A percentile compares a stretch with the other conserved stretches of the same genome.
Evolutionary conservation across 371 early-diverging fungal genomes (phyloP).

Genomic region (Apophysomyces trapeziformis): DNA sequence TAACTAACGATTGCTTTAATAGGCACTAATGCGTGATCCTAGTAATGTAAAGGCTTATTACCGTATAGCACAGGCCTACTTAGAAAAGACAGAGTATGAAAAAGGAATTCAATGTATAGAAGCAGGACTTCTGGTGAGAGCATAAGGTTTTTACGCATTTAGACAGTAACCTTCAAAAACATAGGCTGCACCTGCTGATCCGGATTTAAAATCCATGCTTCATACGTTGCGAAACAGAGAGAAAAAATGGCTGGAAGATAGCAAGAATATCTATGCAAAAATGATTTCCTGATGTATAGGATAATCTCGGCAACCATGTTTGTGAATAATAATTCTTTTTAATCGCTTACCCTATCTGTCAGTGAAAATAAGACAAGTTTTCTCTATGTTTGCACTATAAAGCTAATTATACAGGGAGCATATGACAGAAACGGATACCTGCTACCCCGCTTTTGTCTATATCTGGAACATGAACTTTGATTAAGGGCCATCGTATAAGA

Average conservation of each 20-base stretch:
- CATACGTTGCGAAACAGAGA: constrained; percentile 18
- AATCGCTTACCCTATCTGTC: no score
- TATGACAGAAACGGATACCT: no score
- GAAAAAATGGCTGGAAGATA: constrained; percentile 12
- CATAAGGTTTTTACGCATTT: background rate
- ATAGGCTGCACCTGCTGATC: constrained; percentile 24
- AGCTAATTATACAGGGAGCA: no score
- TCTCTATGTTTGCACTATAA: no score
- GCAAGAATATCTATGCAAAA: constrained; percentile 34
- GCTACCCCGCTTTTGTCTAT: no score
- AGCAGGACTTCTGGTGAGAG: constrained; percentile 47
- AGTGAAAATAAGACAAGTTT: no score
- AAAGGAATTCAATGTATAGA: constrained; percentile 52
- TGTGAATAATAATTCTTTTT: background rate
- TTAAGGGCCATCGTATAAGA: no score
- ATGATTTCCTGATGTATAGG: constrained; percentile 23
- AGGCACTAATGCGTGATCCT: constrained; percentile 57
- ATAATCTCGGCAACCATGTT: background rate
- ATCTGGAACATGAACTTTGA: no score
- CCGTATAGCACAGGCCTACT: constrained; percentile 63
- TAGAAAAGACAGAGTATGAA: constrained; percentile 57
- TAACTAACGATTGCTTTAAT: no score
- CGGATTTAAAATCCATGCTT: constrained; percentile 19
- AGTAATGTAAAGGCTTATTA: constrained; percentile 66
- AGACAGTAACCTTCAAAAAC: background rate